phyloP scores from a whole-genome alignment of 1,139 yeast species.

The Waltiozyma sp. region DNA sequence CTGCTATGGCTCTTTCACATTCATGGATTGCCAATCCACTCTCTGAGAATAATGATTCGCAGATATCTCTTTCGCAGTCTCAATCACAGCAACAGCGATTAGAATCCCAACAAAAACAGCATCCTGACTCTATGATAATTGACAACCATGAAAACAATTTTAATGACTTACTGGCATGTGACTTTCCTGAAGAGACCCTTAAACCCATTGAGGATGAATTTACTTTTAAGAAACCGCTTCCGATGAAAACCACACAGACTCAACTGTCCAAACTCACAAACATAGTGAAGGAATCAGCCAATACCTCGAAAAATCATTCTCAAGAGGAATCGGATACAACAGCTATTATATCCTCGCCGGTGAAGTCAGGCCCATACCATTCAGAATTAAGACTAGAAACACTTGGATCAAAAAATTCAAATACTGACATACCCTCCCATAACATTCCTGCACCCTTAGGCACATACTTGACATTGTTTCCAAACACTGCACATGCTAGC shows the following conservation, averaged over 20 bases:
- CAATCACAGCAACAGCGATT: constrained; percentile 55
- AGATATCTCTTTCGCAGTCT: constrained; percentile 57
- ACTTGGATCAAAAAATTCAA: neutral
- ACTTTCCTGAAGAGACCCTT: constrained; percentile 1
- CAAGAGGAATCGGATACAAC: neutral
- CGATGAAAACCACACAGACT: neutral
- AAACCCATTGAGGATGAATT: constrained; percentile 4
- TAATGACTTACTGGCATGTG: constrained; percentile 2
- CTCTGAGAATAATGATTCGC: constrained; percentile 21
- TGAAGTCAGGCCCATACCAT: neutral
- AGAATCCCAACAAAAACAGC: constrained; percentile 29
- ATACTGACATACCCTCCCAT: neutral
- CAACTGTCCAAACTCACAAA: neutral
- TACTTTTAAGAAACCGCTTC: neutral
- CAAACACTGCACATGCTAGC: constrained; percentile 20
- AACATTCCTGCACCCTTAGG: constrained; percentile 26
- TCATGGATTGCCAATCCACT: constrained; percentile 31
- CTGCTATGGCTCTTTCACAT: constrained; percentile 60
- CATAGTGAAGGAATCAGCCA: no score
- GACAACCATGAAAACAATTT: neutral
- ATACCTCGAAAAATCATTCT: neutral
- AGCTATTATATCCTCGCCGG: neutral
- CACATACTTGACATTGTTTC: constrained; percentile 38
- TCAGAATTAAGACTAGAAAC: neutral
- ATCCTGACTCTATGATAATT: constrained; percentile 1